Percentiles rank a stretch among this genome's conserved stretches.
phyloP scores from a whole-genome alignment of 2,329 filamentous ascomycete species.

The Aspergillus bombycis region DNA sequence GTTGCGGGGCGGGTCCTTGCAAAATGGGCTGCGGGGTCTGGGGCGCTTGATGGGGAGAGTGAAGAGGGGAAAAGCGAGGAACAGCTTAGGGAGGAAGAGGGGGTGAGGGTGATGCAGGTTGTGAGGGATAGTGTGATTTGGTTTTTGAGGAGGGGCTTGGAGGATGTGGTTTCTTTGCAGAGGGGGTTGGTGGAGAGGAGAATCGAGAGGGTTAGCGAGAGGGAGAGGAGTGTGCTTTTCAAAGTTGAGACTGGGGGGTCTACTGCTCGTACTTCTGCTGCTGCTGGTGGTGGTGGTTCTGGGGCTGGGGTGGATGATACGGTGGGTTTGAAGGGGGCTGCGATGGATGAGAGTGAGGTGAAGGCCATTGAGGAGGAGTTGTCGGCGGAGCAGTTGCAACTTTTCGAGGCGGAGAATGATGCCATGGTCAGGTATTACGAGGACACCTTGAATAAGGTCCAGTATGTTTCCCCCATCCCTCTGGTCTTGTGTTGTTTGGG shows the following conservation, averaged over 20 bases:
- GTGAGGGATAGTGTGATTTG: slow-evolving; percentile 83
- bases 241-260: slow-evolving; percentile 50
- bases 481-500: background rate
- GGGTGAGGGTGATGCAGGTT: slow-evolving; percentile 65
- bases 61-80: slow-evolving; percentile 62
- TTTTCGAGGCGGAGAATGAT: slow-evolving; percentile 92
- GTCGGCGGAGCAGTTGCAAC: slow-evolving; percentile 82
- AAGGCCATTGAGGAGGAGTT: slow-evolving; percentile 61
- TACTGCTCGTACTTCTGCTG: background rate
- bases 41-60: slow-evolving; percentile 27
- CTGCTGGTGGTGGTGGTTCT: background rate
- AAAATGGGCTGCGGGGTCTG: slow-evolving; percentile 55
- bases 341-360: slow-evolving; percentile 30
- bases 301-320: slow-evolving; percentile 9
- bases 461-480: slow-evolving; percentile 60
- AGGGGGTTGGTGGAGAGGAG: slow-evolving; percentile 91
- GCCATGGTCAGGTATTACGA: slow-evolving; percentile 93
- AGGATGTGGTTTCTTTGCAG: slow-evolving; percentile 76
- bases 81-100: slow-evolving; percentile 72
- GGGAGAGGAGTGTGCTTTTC: slow-evolving; percentile 81
- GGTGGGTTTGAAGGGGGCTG: slow-evolving; percentile 30
- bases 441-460: slow-evolving; percentile 90
- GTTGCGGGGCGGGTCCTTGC: slow-evolving; percentile 62
- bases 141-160: slow-evolving; percentile 75
- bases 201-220: slow-evolving; percentile 82